Evolutionary conservation across 441 rosid species (phyloP).

Genomic region (Euphorbia schlechtendalii): DNA sequence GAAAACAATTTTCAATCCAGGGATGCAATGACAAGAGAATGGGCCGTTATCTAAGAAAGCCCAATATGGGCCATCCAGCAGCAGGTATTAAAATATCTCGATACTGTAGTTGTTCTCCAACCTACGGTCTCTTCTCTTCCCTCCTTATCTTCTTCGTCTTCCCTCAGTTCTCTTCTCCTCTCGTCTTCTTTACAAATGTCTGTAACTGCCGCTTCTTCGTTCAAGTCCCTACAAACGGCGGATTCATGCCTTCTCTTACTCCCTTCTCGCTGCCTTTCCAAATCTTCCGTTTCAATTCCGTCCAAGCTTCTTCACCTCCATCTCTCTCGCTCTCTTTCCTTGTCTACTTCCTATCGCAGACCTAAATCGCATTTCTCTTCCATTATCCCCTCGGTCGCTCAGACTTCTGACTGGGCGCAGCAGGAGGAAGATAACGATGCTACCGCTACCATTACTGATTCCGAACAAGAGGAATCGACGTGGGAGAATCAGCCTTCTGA

Average conservation of each 20-base stretch:
- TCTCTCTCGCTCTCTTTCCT: slow-evolving; percentile 30
- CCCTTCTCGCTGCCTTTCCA: slow-evolving; percentile 32
- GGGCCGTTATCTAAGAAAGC: too few species aligned
- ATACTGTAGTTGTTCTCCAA: too few species aligned
- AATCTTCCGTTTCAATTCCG: slow-evolving; percentile 27
- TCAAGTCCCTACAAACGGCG: slow-evolving; percentile 44
- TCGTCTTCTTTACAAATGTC: slow-evolving; percentile 26
- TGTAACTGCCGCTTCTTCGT: slow-evolving; percentile 30
- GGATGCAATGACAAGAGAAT: too few species aligned
- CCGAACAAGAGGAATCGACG: slow-evolving; percentile 22
- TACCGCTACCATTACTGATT: slow-evolving; percentile 40
- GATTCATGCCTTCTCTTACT: slow-evolving; percentile 41
- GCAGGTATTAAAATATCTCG: too few species aligned
- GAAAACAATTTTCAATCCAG: too few species aligned
- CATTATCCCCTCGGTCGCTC: slow-evolving; percentile 40
- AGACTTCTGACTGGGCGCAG: slow-evolving; percentile 63
- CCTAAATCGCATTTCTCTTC: too few species aligned
- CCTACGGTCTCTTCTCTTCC: too few species aligned
- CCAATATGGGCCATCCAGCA: too few species aligned
- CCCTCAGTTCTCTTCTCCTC: too few species aligned
- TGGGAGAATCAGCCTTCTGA: slow-evolving; percentile 36
- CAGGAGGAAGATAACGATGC: slow-evolving; percentile 40
- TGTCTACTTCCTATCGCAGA: slow-evolving; percentile 21
- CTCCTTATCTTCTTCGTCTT: too few species aligned
- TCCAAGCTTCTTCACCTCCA: slow-evolving; percentile 36